phyloP scores from a whole-genome alignment of 1,139 yeast species.

The Suhomyces coccinellae region DNA sequence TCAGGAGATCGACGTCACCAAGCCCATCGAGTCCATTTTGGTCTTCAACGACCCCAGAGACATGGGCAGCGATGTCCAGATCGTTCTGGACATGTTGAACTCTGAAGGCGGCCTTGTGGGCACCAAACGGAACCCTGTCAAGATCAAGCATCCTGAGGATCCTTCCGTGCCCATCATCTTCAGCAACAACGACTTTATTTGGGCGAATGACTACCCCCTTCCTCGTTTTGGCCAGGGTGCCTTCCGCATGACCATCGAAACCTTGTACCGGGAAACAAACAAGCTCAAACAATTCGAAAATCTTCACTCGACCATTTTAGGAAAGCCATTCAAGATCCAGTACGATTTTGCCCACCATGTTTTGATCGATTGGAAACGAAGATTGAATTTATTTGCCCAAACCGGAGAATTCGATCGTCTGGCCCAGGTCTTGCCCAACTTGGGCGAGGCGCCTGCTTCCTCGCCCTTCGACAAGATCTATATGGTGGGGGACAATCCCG shows the following conservation, averaged over 20 bases:
- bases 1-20: conserved; percentile 27
- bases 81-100: conserved; percentile 69
- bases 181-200: conserved; percentile 82
- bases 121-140: conserved; percentile 44
- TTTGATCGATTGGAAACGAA: conserved; percentile 57
- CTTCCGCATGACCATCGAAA: conserved; percentile 63
- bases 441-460: conserved; percentile 35
- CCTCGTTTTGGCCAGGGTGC: conserved; percentile 96
- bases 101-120: conserved; percentile 67
- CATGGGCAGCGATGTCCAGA: conserved; percentile 81
- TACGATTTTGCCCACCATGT: conserved; percentile 83
- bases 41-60: conserved; percentile 93
- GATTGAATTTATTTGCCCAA: conserved; percentile 12
- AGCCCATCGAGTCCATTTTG: conserved; percentile 72
- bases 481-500: conserved; percentile 98
- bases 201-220: conserved; percentile 82
- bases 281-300: conserved; percentile 37
- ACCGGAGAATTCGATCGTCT: neutral
- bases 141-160: conserved; percentile 18
- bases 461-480: conserved; percentile 59
- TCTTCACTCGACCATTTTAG: conserved; percentile 63
- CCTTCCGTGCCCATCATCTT: conserved; percentile 82
- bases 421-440: conserved; percentile 35
- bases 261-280: conserved; percentile 61
- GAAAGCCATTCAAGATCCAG: conserved; percentile 81